A percentile compares a stretch with the other conserved stretches of the same genome.
phyloP scores from a whole-genome alignment of 169 alveolate species.

The Perkinsus marinus region DNA sequence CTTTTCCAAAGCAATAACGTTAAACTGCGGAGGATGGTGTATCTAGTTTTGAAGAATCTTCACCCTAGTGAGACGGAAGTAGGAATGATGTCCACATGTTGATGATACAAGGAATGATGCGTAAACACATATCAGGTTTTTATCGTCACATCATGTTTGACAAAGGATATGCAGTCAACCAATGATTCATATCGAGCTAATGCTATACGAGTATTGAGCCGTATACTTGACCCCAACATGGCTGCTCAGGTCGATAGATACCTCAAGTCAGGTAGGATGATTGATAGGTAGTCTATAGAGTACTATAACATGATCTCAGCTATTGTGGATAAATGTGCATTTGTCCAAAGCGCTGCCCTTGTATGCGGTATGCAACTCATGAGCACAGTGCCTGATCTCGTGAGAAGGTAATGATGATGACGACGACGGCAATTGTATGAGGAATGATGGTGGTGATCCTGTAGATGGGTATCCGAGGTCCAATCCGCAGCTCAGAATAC shows the following conservation, averaged over 20 bases:
- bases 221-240: slow-evolving; percentile 77
- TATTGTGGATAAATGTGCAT: slow-evolving; percentile 76
- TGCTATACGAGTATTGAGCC: slow-evolving; percentile 85
- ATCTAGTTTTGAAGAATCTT: slow-evolving; percentile 72
- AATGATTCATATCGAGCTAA: slow-evolving; percentile 84
- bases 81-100: slow-evolving; percentile 11
- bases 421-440: not conserved
- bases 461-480: slow-evolving; percentile 43
- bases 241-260: slow-evolving; percentile 86
- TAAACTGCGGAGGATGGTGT: slow-evolving; percentile 73
- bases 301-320: slow-evolving; percentile 39
- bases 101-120: no score
- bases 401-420: slow-evolving; percentile 36
- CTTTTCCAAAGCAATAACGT: slow-evolving; percentile 76
- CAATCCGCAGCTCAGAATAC: slow-evolving; percentile 5
- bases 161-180: slow-evolving; percentile 82
- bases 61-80: slow-evolving; percentile 71
- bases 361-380: slow-evolving; percentile 74
- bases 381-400: slow-evolving; percentile 70
- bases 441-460: not conserved
- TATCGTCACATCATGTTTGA: slow-evolving; percentile 83
- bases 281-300: not conserved
- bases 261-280: slow-evolving; percentile 38
- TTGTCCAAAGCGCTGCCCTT: slow-evolving; percentile 80
- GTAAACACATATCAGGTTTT: slow-evolving; percentile 51